Conservation (phyloP, 1,139 yeast species). For the Magnusiomyces magnusii region DNA sequence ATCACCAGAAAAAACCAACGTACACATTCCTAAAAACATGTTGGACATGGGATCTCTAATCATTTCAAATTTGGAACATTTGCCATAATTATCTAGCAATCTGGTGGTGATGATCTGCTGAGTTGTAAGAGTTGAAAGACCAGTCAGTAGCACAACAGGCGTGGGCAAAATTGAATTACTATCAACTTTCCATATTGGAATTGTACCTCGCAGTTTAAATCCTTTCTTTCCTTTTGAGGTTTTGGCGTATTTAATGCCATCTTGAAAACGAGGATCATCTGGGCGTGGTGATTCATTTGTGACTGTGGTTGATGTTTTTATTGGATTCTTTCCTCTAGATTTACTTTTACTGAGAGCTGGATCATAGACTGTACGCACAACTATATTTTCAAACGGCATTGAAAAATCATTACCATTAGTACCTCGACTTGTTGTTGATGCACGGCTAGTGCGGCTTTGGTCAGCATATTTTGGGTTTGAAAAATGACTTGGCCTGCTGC, state of each 20-base stretch:
- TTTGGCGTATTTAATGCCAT: conserved; percentile 21
- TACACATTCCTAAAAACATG: conserved; percentile 69
- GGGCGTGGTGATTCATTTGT: conserved; percentile 10
- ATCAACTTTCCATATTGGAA: conserved; percentile 49
- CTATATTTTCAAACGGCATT: neutral
- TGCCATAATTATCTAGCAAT: conserved; percentile 53
- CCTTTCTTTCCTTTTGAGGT: conserved; percentile 29
- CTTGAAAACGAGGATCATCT: conserved; percentile 13
- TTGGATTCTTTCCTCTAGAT: conserved; percentile 37
- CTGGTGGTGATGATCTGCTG: conserved; percentile 43
- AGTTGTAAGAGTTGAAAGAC: conserved; percentile 46
- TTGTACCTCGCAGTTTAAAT: conserved; percentile 37
- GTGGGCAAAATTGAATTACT: conserved; percentile 66
- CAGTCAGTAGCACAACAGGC: conserved; percentile 62
- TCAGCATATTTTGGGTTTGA: neutral
- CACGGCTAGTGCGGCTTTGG: neutral
- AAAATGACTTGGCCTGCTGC: neutral
- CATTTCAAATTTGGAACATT: conserved; percentile 47
- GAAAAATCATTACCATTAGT: neutral
- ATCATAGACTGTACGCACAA: conserved; percentile 38
- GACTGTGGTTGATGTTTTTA: conserved; percentile 23
- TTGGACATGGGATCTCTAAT: conserved; percentile 70
- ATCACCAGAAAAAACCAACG: conserved; percentile 53
- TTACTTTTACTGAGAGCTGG: conserved; percentile 45
- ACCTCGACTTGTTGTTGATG: neutral